Conservation (phyloP, 2,329 filamentous ascomycete species). For the Pseudocercospora eumusae region DNA sequence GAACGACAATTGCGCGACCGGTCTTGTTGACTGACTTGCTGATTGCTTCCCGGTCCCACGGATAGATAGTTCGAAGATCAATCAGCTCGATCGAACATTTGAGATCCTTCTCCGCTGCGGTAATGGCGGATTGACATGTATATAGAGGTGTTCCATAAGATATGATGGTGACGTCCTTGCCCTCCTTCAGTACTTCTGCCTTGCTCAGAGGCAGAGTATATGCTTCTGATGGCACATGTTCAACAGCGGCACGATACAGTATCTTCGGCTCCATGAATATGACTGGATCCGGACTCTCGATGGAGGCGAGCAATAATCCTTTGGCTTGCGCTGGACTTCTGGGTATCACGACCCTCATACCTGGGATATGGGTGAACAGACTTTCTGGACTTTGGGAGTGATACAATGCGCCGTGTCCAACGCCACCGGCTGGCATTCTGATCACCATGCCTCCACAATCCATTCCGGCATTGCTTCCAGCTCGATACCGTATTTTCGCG, state of each 20-base stretch:
- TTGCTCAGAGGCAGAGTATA: conserved; percentile 85
- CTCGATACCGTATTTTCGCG: conserved; percentile 80
- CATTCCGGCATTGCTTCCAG: conserved; percentile 52
- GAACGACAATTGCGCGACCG: conserved; percentile 81
- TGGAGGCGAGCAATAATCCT: conserved; percentile 74
- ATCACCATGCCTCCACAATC: conserved; percentile 76
- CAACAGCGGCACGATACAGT: conserved; percentile 84
- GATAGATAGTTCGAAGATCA: conserved; percentile 83
- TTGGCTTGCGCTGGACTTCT: conserved; percentile 86
- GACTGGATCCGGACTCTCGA: conserved; percentile 79
- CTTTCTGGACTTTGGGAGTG: conserved; percentile 89
- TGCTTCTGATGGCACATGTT: conserved; percentile 79
- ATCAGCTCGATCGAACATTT: conserved; percentile 81
- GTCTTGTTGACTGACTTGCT: conserved; percentile 84
- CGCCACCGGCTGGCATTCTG: conserved; percentile 85
- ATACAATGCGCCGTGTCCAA: conserved; percentile 85
- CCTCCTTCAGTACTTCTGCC: conserved; percentile 79
- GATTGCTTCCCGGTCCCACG: conserved; percentile 83
- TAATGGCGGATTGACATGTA: conserved; percentile 74
- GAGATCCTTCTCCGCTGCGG: conserved; percentile 71
- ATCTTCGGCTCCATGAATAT: conserved; percentile 95
- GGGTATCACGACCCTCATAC: conserved; percentile 81
- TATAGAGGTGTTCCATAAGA: conserved; percentile 91
- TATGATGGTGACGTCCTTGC: conserved; percentile 77
- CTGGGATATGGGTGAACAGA: conserved; percentile 85